Base-by-base conservation (phyloP, 345 rosid genomes). In the Pistacia vera region DNA sequence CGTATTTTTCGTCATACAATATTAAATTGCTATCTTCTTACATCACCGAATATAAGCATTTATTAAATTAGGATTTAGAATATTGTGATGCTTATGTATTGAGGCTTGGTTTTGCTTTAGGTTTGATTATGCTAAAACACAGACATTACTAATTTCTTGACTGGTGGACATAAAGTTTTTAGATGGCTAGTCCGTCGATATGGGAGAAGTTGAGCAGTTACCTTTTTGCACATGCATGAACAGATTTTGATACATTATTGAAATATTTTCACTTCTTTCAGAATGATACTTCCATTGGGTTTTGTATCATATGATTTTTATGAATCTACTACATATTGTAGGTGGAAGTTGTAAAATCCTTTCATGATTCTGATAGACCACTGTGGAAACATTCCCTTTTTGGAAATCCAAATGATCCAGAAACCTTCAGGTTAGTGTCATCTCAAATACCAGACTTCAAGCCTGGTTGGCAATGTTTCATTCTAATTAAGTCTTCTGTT, bases 321-420 rank as follows among this genome's bases (percentile, higher is more conserved):
- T 66, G 74, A 36, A 59, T 73, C 38, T 33, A 3, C 75, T 75
- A 38, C 65, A 49, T 80, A 55, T 61, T 82, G 73, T 80, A 95
- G 99, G 82, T 95, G 82, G 96, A 92, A 77, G 92, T 93, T 80
- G 97, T 93, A 51, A 92, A 90, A 83, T 90, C 96, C 66, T 92
- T 87, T 62, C 92, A 77, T 78, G 98, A 95, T 77, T 83, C 93
- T 2, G 97, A 93, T 73, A 90, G 93, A 65, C 90, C 88, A 48
- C 98, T 90, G 78, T 93, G 99, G 98, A 92, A 86, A 83, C 92
- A 80, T 83, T 95, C 99, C 57, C 93, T 92, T 70, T 95, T 95
- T 83, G 98, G 98, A 80, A 95, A 95, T 84, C 99, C 99, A 81
- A 95, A 86, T 84, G 99, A 95, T 78, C 77, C 85, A 41, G 99